phyloP scores from a whole-genome alignment of 208 protist species.

The Leishmania arabica region DNA sequence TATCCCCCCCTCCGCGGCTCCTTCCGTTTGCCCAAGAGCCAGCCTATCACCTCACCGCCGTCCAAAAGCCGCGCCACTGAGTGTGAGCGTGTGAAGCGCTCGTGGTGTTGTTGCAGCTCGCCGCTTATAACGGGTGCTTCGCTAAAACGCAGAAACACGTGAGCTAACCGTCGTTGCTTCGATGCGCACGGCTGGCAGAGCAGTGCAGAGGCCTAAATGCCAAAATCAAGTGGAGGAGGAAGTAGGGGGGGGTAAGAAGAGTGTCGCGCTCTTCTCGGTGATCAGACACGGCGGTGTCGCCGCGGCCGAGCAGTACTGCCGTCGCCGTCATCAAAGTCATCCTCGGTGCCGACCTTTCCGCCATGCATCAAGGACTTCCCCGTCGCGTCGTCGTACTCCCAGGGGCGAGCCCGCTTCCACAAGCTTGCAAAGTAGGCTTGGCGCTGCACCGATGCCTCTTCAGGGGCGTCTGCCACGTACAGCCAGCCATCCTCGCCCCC shows the following conservation, averaged over 20 bases:
- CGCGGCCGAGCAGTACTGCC: neutral
- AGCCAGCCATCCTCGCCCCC: conserved; percentile 70
- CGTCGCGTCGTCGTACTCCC: conserved; percentile 32
- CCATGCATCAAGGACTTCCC: conserved; percentile 1
- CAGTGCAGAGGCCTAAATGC: neutral
- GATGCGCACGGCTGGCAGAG: neutral
- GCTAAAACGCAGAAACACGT: neutral
- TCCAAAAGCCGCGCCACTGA: neutral
- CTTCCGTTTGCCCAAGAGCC: neutral
- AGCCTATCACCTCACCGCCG: neutral
- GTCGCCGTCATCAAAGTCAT: neutral
- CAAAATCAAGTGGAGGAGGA: neutral
- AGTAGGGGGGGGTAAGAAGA: neutral
- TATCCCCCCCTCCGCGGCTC: neutral
- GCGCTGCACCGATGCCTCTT: conserved; percentile 33
- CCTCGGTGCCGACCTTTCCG: conserved; percentile 29
- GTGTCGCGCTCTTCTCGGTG: neutral
- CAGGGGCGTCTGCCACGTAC: conserved; percentile 49
- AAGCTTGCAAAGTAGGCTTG: conserved; percentile 41
- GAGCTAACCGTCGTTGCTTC: neutral
- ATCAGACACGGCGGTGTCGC: neutral
- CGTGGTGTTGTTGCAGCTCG: neutral
- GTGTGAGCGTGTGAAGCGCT: neutral
- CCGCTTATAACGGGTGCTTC: neutral
- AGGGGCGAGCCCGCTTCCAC: conserved; percentile 44